These are phyloP conservation scores for Hypoxylon rubiginosum DNA, from an alignment of 2,329 filamentous ascomycete genomes.

Conservation along the genomic window DNA sequence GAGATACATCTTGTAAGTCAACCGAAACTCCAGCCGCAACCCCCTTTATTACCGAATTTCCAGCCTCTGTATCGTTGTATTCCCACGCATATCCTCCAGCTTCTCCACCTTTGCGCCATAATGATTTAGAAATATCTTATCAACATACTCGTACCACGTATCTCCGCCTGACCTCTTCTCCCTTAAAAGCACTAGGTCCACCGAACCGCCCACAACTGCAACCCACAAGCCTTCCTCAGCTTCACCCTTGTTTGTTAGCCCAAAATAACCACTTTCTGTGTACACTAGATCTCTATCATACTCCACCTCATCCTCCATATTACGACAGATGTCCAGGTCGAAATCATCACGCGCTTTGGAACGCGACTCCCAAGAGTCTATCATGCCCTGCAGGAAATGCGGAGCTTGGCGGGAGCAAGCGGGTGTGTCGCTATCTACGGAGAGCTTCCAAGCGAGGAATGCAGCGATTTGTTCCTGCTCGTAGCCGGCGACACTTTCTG, in stretches of 20 bases:
- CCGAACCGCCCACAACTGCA: neutral
- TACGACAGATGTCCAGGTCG: neutral
- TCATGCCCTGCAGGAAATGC: neutral
- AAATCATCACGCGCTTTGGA: neutral
- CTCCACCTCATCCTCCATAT: neutral
- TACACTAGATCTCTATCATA: neutral
- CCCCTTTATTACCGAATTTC: neutral
- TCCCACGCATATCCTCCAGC: neutral
- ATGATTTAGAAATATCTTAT: neutral
- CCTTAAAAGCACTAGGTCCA: neutral
- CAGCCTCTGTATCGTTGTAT: neutral
- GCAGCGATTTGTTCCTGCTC: neutral
- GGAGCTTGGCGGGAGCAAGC: neutral
- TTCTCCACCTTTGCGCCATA: neutral
- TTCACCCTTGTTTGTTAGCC: neutral
- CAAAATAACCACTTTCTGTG: neutral
- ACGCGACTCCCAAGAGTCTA: neutral
- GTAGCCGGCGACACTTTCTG: neutral
- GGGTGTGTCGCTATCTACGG: neutral
- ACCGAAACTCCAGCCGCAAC: neutral
- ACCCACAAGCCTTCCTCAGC: constrained; percentile 3
- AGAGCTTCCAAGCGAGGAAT: neutral
- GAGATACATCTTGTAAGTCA: neutral
- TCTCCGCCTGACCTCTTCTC: neutral
- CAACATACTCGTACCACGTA: constrained; percentile 4